Evolutionary conservation across 2,329 filamentous ascomycete species (phyloP), one percentile per base, ranked within the genome.

Genomic region (Arthroderma sp.): DNA sequence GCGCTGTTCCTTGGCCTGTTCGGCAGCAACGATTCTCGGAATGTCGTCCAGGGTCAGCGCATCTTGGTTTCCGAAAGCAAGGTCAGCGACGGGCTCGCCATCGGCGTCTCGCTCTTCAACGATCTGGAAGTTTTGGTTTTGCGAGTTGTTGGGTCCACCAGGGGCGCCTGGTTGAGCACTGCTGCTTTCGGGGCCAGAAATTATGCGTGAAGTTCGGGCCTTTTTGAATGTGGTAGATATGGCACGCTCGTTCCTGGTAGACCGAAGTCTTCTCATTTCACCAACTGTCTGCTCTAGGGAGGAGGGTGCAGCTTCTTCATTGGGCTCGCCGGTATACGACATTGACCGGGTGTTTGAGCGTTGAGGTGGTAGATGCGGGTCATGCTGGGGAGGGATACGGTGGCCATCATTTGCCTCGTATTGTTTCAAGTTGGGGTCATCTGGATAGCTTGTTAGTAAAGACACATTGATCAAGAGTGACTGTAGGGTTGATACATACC

Each of bases 211-310:
- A 25, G 88, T 89, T 63, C 93, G 82, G 53, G 91, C 88, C 66
- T 91, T 93, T 68, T 88, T 87, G 70, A 91, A 90, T 54, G 90
- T 96, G 21, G 89, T 94, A 37, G 91, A 97, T 44, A 98, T 76
- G 66, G 95, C 89, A 67, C 94, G 91, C 67, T 98, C 91, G 68
- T 97, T 85, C 31, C 93, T 85, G 21, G 91, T 97, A 61, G 93
- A 97, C 63, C 91, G 84, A 59, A 98, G 74, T 61, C 93, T 82
- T 66, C 90, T 85, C 68, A 98, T 93, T 72, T 98, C 93, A 63
- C 93, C 94, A 64, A 98, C 84, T 51, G 91, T 95, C 73, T 91
- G 94, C 74, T 97, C 91, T 68, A 97, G 93, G 54, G 87, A 88
- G 55, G 87, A 88, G 65, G 84, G 81, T 63, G 83, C 80, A 60